Base-by-base conservation (phyloP, 495 filamentous ascomycete genomes). In the Penicillium dipodomyicola region DNA sequence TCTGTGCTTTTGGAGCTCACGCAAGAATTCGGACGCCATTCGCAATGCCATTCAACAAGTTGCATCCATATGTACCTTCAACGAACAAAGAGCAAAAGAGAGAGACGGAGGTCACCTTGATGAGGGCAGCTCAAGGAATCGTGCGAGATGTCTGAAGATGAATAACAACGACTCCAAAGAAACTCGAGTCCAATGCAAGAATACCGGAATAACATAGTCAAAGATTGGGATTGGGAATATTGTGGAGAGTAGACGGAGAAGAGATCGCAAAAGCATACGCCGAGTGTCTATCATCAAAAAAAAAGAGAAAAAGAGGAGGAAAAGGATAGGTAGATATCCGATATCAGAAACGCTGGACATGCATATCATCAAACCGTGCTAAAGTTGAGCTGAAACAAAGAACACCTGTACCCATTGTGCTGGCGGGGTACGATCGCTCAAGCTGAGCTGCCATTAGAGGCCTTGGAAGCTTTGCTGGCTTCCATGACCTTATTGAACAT, bases 401-500 rank as follows among this genome's bases (percentile, higher is more conserved):
- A 35, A 52, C 30, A 61, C 37, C 46, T 33, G 41, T 29, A 35
- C 43, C 43, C 19, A 35, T 46, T 15, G 33, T 37, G 32, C 32
- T 4, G 33, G 30, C 41, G 30, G 37, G 35, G 17, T 29, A 5
- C 14, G 19, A 39, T n/a, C 32, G 22, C 29, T 62, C 46, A 68
- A 37, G 60, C 46, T 15, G 42, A 54, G 33, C 42, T 47, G 23
- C 75, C 71, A 48, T 72, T 72, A n/a, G 65, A 65, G 14, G 65
- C 37, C 35, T 69, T 62, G 19, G 67, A 56, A 32, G 63, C 60
- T 52, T 71, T 75, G 29, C 55, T 65, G 7, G 64, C 67, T 60
- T 70, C 70, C 54, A 63, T 59, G 23, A 80, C 71, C 58, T 77
- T 79, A 41, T 75, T 63, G 55, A 77, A 82, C 77, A 82, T 80